phyloP scores from a whole-genome alignment of 2,329 filamentous ascomycete species.

The Dichotomopilus funicola region DNA sequence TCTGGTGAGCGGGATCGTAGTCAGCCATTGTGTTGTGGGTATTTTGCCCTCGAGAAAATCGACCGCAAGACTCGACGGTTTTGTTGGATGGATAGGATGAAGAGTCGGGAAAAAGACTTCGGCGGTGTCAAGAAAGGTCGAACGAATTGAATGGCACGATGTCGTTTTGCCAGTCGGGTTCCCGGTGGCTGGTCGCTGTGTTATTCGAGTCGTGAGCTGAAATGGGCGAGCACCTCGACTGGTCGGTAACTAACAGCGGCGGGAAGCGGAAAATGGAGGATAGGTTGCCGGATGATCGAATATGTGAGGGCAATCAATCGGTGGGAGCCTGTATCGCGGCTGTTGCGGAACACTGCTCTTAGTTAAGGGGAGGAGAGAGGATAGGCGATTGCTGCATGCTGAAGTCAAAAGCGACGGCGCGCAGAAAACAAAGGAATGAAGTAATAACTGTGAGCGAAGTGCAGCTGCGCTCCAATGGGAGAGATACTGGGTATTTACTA shows the following conservation, averaged over 20 bases:
- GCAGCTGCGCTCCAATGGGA: neutral
- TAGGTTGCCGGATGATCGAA: too few species aligned
- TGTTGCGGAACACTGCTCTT: neutral
- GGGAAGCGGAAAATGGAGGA: neutral
- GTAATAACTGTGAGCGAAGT: neutral
- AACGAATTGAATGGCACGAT: too few species aligned
- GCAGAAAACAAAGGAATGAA: slow-evolving; percentile 9
- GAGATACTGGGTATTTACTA: slow-evolving; percentile 2
- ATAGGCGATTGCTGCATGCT: slow-evolving; percentile 7
- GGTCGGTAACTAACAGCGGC: neutral
- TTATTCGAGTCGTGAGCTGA: too few species aligned
- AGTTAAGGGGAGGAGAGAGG: neutral
- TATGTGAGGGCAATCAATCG: too few species aligned
- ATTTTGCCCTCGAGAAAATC: neutral
- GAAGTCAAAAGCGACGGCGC: neutral
- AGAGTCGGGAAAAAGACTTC: too few species aligned
- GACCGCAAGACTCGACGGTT: neutral
- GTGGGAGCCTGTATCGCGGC: neutral
- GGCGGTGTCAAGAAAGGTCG: too few species aligned
- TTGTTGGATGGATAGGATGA: neutral
- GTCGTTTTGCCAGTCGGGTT: too few species aligned
- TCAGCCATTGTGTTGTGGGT: slow-evolving; percentile 24
- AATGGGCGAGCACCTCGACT: neutral
- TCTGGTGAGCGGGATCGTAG: slow-evolving; percentile 25
- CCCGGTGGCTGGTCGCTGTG: too few species aligned